Conservation (phyloP, 352 stramenopile species). For the Elongisporangium undulatum region DNA sequence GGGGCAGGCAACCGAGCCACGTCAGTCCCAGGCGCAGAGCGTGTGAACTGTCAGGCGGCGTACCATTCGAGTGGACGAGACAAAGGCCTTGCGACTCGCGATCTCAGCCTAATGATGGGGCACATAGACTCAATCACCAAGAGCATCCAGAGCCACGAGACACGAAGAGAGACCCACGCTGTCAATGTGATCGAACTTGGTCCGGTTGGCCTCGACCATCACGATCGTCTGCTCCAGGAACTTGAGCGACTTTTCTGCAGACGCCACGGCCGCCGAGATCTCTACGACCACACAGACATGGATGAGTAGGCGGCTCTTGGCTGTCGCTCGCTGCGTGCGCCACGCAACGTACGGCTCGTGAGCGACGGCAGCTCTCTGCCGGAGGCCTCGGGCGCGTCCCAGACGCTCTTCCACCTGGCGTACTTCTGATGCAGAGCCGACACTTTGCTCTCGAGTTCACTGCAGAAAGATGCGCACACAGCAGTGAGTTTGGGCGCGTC, state of each 20-base stretch:
- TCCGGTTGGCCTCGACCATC: constrained; percentile 73
- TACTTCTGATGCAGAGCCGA: constrained; percentile 67
- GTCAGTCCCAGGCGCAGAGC: background rate
- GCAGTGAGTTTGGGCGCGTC: background rate
- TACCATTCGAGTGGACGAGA: constrained; percentile 46
- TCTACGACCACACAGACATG: constrained; percentile 23
- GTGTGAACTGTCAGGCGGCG: background rate
- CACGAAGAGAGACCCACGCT: constrained; percentile 8
- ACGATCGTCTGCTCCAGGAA: constrained; percentile 84
- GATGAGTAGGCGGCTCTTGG: background rate
- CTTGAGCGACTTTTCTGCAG: constrained; percentile 70
- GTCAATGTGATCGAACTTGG: constrained; percentile 83
- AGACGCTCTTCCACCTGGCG: constrained; percentile 57
- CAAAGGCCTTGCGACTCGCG: constrained; percentile 62
- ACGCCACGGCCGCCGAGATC: constrained; percentile 41
- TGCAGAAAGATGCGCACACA: constrained; percentile 13
- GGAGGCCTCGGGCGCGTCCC: constrained; percentile 33
- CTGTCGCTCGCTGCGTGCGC: too few species aligned
- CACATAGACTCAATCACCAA: background rate
- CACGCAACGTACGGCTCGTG: constrained; percentile 49
- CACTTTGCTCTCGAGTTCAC: constrained; percentile 74
- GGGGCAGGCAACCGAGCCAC: constrained; percentile 1
- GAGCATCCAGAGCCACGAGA: background rate
- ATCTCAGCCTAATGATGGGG: constrained; percentile 34
- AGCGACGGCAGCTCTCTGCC: constrained; percentile 51